These are phyloP conservation scores for Ormosia semicastrata DNA, from an alignment of 306 rosid genomes.

Conservation along the genomic window DNA sequence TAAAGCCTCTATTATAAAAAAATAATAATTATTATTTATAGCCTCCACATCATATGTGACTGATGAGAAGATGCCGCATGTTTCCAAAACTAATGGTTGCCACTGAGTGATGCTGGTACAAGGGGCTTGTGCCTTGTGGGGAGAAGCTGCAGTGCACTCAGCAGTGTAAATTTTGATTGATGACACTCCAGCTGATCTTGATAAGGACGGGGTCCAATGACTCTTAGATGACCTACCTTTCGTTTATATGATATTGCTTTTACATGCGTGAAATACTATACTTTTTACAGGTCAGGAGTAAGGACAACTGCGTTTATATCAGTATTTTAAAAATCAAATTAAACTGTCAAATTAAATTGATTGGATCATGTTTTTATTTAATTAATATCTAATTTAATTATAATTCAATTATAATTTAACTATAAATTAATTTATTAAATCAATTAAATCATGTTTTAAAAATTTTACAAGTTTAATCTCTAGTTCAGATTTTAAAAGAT, in stretches of 20 bases:
- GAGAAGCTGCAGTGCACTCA: constrained; percentile 28
- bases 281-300: background rate
- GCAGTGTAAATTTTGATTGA: constrained; percentile 28
- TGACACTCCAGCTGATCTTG: constrained; percentile 51
- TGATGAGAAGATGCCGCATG: constrained; percentile 28
- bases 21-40: too few species aligned
- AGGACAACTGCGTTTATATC: background rate
- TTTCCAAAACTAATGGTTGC: constrained; percentile 12
- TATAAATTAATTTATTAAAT: too few species aligned
- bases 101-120: constrained; percentile 25
- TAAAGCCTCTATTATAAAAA: background rate
- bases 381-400: too few species aligned
- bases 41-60: background rate
- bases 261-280: background rate
- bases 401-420: too few species aligned
- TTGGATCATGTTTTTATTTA: too few species aligned
- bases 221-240: constrained; percentile 16
- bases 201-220: constrained; percentile 29
- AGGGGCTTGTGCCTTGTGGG: constrained; percentile 26
- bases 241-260: background rate
- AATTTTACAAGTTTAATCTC: too few species aligned
- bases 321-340: too few species aligned
- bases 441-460: too few species aligned
- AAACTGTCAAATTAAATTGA: too few species aligned
- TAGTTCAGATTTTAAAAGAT: too few species aligned